Evolutionary conservation across 441 rosid genomes (phyloP), one percentile per base, ranked within the genome.

Genomic region (Sinapis alba): DNA sequence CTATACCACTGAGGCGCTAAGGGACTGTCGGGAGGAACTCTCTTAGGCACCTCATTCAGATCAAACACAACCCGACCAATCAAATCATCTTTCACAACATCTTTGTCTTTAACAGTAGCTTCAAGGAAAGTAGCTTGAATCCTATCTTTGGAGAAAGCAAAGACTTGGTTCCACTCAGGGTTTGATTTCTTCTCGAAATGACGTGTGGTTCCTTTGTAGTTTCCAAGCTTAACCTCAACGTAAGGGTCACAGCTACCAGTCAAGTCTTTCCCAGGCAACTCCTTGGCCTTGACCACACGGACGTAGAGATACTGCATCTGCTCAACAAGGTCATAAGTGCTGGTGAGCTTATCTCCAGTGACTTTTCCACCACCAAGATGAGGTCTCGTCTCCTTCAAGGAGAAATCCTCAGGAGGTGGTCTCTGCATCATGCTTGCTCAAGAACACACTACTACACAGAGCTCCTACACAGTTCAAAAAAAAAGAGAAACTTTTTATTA

Each of bases 1-100:
- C 94, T 88, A 69, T 95, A 95, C 99, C 99, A 95, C 71, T 95
- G 99, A 0, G 99, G 97, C 0, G 99, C 99, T 68, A 95, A 74
- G 1, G 99, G 98, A 84, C 99, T 95, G 47, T 95, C 99, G 0
- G 99, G 99, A 0, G 99, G 99, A 65, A 93, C 97, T 66, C 99
- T 78, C 71, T 89, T 93, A 0, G 99, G 99, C 19, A 95, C 41
- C 85, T 95, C 98, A 32, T 84, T 86, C 87, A 95, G 61, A 71
- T 95, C 99, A 77, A 93, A 93, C 32, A 36, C 1, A 71, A 91
- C 93, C 24, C 88, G 83, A 12, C 99, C 99, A 19, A 95, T 88
- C 77, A 89, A 88, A 83, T 93, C 98, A 79, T 95, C 99, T 84
- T 91, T 95, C 51, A 84, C 85, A 66, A 90, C 2, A 73, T 95